These are phyloP conservation scores for Exophiala dermatitidis DNA, from an alignment of 2,329 filamentous ascomycete genomes.

Conservation along the genomic window DNA sequence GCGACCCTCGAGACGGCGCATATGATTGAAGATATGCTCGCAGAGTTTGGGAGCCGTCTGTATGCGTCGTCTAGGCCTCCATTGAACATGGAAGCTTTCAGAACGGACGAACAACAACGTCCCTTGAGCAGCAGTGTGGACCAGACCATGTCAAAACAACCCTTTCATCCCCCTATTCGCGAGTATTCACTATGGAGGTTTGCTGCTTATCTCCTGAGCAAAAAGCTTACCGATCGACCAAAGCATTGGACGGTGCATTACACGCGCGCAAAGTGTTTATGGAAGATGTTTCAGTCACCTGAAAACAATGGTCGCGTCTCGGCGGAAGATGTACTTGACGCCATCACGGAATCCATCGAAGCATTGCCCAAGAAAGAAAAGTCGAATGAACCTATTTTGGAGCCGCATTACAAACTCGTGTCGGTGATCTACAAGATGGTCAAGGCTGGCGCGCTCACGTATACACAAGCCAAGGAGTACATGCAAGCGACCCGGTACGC, in stretches of 20 bases:
- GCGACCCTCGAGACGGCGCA: conserved; percentile 46
- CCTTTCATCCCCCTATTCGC: conserved; percentile 51
- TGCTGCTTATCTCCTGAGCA: conserved; percentile 53
- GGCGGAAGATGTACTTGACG: conserved; percentile 47
- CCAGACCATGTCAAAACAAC: conserved; percentile 49
- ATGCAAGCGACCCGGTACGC: conserved; percentile 51
- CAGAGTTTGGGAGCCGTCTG: conserved; percentile 60
- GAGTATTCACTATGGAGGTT: conserved; percentile 59
- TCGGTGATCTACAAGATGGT: conserved; percentile 78
- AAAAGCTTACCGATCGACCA: conserved; percentile 52
- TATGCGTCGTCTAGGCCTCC: conserved; percentile 64
- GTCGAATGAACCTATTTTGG: conserved; percentile 67
- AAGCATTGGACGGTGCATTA: conserved; percentile 62
- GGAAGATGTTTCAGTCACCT: conserved; percentile 56
- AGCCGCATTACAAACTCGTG: conserved; percentile 88
- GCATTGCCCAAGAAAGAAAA: conserved; percentile 55
- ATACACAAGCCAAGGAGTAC: conserved; percentile 43
- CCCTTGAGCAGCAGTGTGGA: conserved; percentile 51
- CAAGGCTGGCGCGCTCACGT: conserved; percentile 40
- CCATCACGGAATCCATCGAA: conserved; percentile 54
- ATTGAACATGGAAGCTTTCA: conserved; percentile 61
- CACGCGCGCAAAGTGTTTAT: conserved; percentile 63
- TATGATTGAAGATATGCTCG: conserved; percentile 58
- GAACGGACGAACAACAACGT: conserved; percentile 53
- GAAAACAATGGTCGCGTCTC: conserved; percentile 35